phyloP scores from a whole-genome alignment of 2,329 filamentous ascomycete genomes.

The Fusarium phyllophilum region DNA sequence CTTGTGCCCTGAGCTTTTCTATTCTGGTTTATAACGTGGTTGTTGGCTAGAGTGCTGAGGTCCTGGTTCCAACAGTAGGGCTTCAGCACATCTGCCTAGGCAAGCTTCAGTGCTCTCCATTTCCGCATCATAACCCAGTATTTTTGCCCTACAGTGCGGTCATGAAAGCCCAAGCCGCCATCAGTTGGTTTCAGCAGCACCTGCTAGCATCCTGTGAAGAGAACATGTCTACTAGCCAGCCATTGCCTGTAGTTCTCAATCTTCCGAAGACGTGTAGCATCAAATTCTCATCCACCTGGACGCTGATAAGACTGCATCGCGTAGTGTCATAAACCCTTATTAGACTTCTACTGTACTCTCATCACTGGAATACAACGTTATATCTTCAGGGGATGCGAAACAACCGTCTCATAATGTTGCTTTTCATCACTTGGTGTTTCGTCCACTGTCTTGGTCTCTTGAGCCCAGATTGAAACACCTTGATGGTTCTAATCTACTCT shows the following conservation, averaged over 20 bases:
- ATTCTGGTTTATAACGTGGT: neutral
- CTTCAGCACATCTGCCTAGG: constrained; percentile 2
- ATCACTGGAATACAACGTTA: neutral
- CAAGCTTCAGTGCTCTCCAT: neutral
- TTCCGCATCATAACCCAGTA: neutral
- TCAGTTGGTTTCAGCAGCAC: neutral
- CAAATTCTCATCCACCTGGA: neutral
- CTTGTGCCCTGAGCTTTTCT: neutral
- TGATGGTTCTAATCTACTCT: constrained; percentile 20
- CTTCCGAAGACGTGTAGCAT: neutral
- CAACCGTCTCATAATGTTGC: neutral
- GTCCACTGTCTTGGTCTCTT: neutral
- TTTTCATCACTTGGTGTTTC: neutral
- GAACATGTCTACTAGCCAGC: neutral
- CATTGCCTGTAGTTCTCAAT: neutral
- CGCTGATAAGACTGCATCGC: neutral
- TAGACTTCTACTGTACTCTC: neutral
- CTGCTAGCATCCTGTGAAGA: neutral
- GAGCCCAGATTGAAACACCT: neutral
- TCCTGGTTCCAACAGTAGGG: neutral
- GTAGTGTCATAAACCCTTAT: neutral
- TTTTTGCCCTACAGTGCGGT: neutral
- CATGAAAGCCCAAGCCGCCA: neutral
- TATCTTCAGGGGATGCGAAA: neutral
- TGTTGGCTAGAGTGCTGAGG: neutral